Evolutionary conservation across 2,329 filamentous ascomycete genomes (phyloP).

Genomic region (Fragosphaeria purpurea): DNA sequence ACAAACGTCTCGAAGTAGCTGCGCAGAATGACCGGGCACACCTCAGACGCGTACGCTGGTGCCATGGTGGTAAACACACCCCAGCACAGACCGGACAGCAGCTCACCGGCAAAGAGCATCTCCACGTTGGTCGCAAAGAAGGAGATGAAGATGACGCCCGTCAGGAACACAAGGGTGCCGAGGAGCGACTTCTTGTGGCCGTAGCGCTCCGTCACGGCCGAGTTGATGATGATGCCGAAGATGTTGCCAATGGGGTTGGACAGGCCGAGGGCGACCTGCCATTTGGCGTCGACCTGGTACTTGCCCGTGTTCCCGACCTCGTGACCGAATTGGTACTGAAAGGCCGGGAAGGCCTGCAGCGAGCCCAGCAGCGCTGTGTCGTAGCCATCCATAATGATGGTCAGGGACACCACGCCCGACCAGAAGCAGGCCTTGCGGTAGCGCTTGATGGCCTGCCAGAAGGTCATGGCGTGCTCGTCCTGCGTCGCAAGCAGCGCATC

Average conservation of each 20-base stretch:
- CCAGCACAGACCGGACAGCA: conserved; percentile 31
- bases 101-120: conserved; percentile 30
- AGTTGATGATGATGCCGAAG: conserved; percentile 37
- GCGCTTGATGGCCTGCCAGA: too few relatives aligned
- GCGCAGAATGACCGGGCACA: conserved; percentile 22
- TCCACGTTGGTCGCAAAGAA: conserved; percentile 32
- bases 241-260: conserved; percentile 32
- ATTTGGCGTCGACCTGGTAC: conserved; percentile 33
- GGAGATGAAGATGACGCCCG: conserved; percentile 33
- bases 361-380: conserved; percentile 14
- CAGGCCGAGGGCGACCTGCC: conserved; percentile 36
- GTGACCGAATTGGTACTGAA: conserved; percentile 17
- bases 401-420: conserved; percentile 21
- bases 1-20: conserved; percentile 31
- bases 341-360: conserved; percentile 12
- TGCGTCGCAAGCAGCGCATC: too few relatives aligned
- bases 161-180: conserved; percentile 26
- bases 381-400: conserved; percentile 26
- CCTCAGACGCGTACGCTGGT: conserved; percentile 25
- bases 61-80: conserved; percentile 27
- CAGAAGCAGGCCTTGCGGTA: too few relatives aligned
- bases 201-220: conserved; percentile 32
- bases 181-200: conserved; percentile 35
- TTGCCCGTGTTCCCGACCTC: conserved; percentile 16
- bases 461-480: too few relatives aligned